Conservation (phyloP, 2,329 filamentous ascomycete genomes). For the Aspergillus hortae region DNA sequence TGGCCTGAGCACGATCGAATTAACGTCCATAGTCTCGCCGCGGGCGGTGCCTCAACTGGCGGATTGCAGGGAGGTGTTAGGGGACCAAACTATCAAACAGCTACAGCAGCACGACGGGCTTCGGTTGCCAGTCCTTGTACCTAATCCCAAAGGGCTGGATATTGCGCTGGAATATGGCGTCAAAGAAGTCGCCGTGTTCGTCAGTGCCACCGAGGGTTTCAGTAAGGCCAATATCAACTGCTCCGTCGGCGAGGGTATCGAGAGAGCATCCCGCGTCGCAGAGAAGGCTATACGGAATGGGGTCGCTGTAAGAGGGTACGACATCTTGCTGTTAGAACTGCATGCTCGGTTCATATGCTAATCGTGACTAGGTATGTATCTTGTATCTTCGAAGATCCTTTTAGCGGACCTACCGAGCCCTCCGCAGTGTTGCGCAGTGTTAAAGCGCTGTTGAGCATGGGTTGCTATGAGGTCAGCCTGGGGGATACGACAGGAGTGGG, state of each 20-base stretch:
- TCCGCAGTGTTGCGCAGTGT: conserved; percentile 49
- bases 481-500: conserved; percentile 92
- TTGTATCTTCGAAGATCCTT: conserved; percentile 43
- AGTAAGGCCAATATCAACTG: conserved; percentile 43
- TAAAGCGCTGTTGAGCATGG: conserved; percentile 71
- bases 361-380: conserved; percentile 29
- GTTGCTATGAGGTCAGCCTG: conserved; percentile 84
- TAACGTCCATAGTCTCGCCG: conserved; percentile 76
- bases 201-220: conserved; percentile 42
- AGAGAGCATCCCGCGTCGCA: conserved; percentile 30
- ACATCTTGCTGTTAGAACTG: not conserved
- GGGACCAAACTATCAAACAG: conserved; percentile 43
- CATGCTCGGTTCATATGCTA: too few species aligned
- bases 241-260: conserved; percentile 36
- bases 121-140: conserved; percentile 38
- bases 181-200: conserved; percentile 40
- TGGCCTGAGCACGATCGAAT: conserved; percentile 71
- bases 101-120: conserved; percentile 41
- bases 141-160: conserved; percentile 46
- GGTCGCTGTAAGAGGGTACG: conserved; percentile 34
- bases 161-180: conserved; percentile 51
- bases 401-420: conserved; percentile 52
- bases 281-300: conserved; percentile 22
- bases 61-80: conserved; percentile 27
- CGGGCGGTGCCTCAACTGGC: conserved; percentile 79